These are phyloP conservation scores for Harringtonia aguacate DNA, from an alignment of 2,329 filamentous ascomycete genomes.

Conservation along the genomic window DNA sequence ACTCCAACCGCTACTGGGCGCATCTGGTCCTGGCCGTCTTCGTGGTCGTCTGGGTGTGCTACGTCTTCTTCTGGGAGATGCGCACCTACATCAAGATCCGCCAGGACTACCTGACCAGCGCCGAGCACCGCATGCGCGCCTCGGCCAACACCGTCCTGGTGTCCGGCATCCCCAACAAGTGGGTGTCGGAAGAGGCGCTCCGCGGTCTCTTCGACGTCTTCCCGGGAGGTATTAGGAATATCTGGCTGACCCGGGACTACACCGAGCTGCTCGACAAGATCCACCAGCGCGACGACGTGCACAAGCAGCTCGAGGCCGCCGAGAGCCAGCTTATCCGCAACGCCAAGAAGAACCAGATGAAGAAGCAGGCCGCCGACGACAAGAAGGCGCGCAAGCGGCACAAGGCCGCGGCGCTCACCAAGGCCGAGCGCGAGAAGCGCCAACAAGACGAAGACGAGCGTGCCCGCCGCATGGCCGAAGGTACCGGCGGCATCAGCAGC, in stretches of 20 bases:
- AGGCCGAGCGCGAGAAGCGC: slow-evolving; percentile 36
- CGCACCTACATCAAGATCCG: slow-evolving; percentile 83
- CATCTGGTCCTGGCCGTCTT: slow-evolving; percentile 71
- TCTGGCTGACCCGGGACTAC: slow-evolving; percentile 92
- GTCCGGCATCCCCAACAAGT: slow-evolving; percentile 80
- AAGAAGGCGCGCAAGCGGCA: slow-evolving; percentile 49
- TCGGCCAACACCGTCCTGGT: slow-evolving; percentile 94
- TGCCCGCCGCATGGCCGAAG: slow-evolving; percentile 39
- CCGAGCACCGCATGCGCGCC: slow-evolving; percentile 83
- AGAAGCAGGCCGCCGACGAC: slow-evolving; percentile 51
- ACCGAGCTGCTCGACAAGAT: slow-evolving; percentile 79
- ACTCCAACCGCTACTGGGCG: slow-evolving; percentile 67
- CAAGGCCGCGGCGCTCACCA: slow-evolving; percentile 37
- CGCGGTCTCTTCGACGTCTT: slow-evolving; percentile 88
- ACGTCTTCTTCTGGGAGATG: slow-evolving; percentile 77
- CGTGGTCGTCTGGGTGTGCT: slow-evolving; percentile 76
- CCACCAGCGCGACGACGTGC: slow-evolving; percentile 59
- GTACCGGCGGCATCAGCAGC: slow-evolving; percentile 35
- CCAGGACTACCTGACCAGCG: slow-evolving; percentile 88
- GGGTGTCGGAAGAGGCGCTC: slow-evolving; percentile 76
- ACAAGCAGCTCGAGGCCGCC: slow-evolving; percentile 62
- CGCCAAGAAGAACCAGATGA: slow-evolving; percentile 70
- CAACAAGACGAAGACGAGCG: slow-evolving; percentile 37
- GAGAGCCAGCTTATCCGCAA: slow-evolving; percentile 75
- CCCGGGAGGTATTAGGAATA: slow-evolving; percentile 85